Conservation (phyloP, 345 rosid species). For the Citrus maxima region DNA sequence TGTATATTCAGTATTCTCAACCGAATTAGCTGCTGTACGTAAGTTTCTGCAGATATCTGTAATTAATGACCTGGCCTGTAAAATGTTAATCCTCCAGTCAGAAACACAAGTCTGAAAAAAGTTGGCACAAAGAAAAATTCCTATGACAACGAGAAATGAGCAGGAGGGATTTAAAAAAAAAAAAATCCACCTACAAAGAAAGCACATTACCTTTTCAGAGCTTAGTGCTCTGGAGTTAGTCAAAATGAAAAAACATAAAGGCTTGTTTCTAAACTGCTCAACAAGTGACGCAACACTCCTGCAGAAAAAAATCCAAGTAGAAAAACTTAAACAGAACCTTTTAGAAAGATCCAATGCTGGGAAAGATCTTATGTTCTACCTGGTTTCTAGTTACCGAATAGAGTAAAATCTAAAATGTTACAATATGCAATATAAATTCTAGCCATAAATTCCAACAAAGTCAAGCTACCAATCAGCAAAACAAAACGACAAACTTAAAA, state of each 20-base stretch:
- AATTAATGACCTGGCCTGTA: conserved; percentile 73
- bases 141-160: neutral
- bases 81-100: conserved; percentile 15
- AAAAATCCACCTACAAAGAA: conserved; percentile 4
- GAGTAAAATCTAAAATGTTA: neutral
- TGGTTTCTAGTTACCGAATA: conserved; percentile 1
- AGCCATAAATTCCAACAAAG: neutral
- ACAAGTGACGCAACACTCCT: conserved; percentile 75
- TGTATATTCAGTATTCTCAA: conserved; percentile 58
- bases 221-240: conserved; percentile 89
- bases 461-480: neutral
- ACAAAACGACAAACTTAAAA: neutral
- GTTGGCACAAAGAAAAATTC: neutral
- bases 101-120: conserved; percentile 15
- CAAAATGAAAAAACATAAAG: conserved; percentile 84
- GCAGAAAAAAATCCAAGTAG: conserved; percentile 21
- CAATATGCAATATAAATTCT: too few relatives aligned
- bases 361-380: neutral
- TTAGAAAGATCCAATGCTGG: neutral
- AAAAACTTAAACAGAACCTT: neutral
- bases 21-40: conserved; percentile 52
- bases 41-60: conserved; percentile 77
- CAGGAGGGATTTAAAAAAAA: neutral
- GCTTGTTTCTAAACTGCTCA: conserved; percentile 65
- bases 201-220: conserved; percentile 68